Conservation (phyloP, 257 asterid species). For the Penstemon davidsonii region DNA sequence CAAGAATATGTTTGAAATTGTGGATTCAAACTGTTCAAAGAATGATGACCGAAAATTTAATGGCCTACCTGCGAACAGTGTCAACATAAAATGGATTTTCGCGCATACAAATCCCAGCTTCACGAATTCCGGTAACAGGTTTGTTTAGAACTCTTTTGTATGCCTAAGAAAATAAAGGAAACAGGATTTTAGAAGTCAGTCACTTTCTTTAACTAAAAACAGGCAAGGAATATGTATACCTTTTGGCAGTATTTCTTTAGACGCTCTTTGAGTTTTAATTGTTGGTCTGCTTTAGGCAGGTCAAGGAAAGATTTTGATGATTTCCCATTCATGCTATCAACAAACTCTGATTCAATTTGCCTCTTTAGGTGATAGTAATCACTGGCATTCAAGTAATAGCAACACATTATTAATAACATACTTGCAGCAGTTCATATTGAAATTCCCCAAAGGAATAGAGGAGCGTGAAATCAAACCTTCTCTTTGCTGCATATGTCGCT, state of each 20-base stretch:
- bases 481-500: constrained; percentile 91
- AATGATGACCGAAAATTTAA: constrained; percentile 19
- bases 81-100: constrained; percentile 98
- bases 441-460: constrained; percentile 23
- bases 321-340: constrained; percentile 60
- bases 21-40: constrained; percentile 19
- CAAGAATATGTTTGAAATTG: constrained; percentile 3
- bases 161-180: constrained; percentile 53
- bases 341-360: constrained; percentile 93
- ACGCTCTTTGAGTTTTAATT: constrained; percentile 85
- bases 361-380: constrained; percentile 92
- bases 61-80: constrained; percentile 88
- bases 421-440: constrained; percentile 23
- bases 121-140: constrained; percentile 93
- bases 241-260: constrained; percentile 95
- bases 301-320: constrained; percentile 73
- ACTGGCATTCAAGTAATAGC: constrained; percentile 44
- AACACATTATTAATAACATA: constrained; percentile 23
- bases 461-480: constrained; percentile 58
- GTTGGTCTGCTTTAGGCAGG: constrained; percentile 91
- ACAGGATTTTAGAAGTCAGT: constrained; percentile 16
- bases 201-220: constrained; percentile 23
- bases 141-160: constrained; percentile 90
- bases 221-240: constrained; percentile 43
- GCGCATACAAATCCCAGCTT: constrained; percentile 99